Percentiles rank a stretch among this genome's conserved stretches.
Evolutionary conservation across 345 rosid genomes (phyloP).

Genomic region (Salix purpurea): DNA sequence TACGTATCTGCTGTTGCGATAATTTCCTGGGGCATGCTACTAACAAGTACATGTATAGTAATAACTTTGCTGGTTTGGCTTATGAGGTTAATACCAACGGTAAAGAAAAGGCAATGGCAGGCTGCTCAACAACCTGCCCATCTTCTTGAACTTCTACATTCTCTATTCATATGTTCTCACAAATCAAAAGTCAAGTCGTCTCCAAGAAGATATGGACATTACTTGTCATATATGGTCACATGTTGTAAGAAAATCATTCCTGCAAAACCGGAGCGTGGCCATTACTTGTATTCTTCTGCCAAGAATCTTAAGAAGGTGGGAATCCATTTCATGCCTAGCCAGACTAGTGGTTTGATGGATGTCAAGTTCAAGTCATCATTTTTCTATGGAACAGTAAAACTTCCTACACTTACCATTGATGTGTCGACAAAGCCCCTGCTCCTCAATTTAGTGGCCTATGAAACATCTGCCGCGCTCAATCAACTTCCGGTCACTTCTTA

Average conservation of each 20-base stretch:
- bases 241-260: no score
- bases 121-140: background rate
- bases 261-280: no score
- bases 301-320: background rate
- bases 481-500: constrained; percentile 11
- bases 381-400: background rate
- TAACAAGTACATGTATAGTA: no score
- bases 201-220: no score
- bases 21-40: no score
- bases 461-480: constrained; percentile 2
- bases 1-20: no score
- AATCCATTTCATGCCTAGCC: background rate
- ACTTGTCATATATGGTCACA: no score
- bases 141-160: background rate
- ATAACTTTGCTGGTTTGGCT: no score
- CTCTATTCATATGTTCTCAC: no score
- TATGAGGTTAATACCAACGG: no score
- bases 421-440: constrained; percentile 14
- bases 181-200: no score
- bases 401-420: constrained; percentile 15
- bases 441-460: constrained; percentile 9
- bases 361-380: background rate
- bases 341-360: background rate
- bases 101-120: no score
- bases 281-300: background rate